These are phyloP conservation scores for Hydrangea macrophylla DNA, from an alignment of 148 eudicot species.

Conservation along the genomic window DNA sequence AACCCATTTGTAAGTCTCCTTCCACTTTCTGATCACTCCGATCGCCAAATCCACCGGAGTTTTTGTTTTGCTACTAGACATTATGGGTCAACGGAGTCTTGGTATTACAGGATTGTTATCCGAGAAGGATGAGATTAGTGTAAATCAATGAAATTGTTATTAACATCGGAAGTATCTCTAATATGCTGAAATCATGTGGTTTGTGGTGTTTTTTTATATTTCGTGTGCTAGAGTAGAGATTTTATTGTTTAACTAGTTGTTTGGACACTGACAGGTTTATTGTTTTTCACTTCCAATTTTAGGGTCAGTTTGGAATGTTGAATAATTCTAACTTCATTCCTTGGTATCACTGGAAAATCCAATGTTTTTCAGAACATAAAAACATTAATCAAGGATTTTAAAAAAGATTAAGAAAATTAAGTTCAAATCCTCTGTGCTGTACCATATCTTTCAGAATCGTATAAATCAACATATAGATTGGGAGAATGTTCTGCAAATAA, in stretches of 20 bases:
- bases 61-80: neutral
- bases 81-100: neutral
- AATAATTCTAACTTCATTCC: neutral
- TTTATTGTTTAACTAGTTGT: neutral
- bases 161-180: conserved; percentile 4
- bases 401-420: neutral
- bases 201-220: neutral
- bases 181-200: neutral
- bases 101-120: neutral
- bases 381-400: neutral
- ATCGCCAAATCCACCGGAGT: neutral
- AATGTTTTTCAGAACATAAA: neutral
- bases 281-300: neutral
- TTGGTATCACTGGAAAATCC: neutral
- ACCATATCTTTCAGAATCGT: too few species aligned
- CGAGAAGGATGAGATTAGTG: neutral
- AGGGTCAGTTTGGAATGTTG: neutral
- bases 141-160: neutral
- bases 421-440: neutral
- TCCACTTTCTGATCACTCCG: neutral
- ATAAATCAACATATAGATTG: too few species aligned
- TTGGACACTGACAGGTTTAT: neutral
- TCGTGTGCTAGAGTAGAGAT: neutral
- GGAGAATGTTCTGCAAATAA: too few species aligned
- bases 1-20: conserved; percentile 8